A percentile compares a stretch with the other conserved stretches of the same genome.
phyloP scores from a whole-genome alignment of 2,329 filamentous ascomycete species.

The Aspergillus fumigatus region DNA sequence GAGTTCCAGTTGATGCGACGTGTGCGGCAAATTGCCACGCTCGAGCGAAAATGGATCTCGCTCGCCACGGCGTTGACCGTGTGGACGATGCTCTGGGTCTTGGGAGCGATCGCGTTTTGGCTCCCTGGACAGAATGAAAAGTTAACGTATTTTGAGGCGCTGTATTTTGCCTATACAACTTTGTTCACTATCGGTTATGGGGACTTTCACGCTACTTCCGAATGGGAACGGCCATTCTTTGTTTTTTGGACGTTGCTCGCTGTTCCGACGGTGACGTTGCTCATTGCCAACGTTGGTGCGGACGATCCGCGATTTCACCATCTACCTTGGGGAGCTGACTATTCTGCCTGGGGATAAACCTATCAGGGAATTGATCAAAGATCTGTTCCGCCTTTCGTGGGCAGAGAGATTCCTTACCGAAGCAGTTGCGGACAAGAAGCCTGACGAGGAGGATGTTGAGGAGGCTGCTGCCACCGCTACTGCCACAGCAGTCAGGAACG shows the following conservation, averaged over 20 bases:
- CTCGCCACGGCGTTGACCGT: constrained; percentile 34
- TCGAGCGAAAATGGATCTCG: constrained; percentile 40
- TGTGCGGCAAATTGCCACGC: constrained; percentile 39
- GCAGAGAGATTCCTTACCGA: constrained; percentile 10
- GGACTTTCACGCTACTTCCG: constrained; percentile 30
- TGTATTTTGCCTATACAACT: constrained; percentile 38
- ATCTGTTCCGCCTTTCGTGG: constrained; percentile 20
- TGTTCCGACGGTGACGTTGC: constrained; percentile 36
- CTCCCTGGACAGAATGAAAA: constrained; percentile 25
- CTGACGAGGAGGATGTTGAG: constrained; percentile 6
- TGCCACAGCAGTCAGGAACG: neutral
- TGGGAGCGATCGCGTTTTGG: constrained; percentile 36
- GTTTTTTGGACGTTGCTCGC: constrained; percentile 40
- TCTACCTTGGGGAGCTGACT: constrained; percentile 53
- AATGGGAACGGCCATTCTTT: constrained; percentile 35
- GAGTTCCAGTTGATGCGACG: constrained; percentile 46
- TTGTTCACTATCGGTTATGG: constrained; percentile 40
- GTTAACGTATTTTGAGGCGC: constrained; percentile 36
- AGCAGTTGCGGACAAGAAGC: constrained; percentile 6
- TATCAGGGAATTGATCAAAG: constrained; percentile 21
- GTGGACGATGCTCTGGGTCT: constrained; percentile 42
- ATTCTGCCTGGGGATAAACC: constrained; percentile 49
- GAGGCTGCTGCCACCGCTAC: constrained; percentile 2
- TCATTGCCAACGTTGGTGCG: constrained; percentile 45
- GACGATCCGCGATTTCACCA: constrained; percentile 50